Base-by-base conservation (phyloP, 1,139 yeast species). In the Suhomyces bokatorum region DNA sequence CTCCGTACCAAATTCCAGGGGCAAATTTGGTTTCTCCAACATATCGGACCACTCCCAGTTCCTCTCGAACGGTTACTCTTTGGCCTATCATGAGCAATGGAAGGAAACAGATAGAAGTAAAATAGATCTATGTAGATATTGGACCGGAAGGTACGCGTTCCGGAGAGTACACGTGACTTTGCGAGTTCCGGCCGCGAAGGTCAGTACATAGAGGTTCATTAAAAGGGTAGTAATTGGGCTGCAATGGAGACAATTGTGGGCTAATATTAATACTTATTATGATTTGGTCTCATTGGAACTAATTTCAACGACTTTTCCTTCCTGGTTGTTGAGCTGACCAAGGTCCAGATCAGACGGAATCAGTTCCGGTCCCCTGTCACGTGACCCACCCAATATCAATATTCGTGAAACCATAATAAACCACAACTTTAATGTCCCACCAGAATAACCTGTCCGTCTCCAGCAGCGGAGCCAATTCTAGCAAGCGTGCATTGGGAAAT, bases 1-100 rank as follows among this genome's bases (percentile, higher is more conserved):
- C 73, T 0, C 97, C 98, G 11, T 83, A 71, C 98, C 98, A 91
- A 1, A 53, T 56, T 0, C 89, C 90, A 0, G 75, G 66, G 3
- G 87, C 82, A 64, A 84, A 84, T 39, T 75, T 54, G 0, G 88
- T 80, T 20, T 56, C 47, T 0, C 89, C 90, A 3, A 75, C 49
- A 54, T 60, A 83, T 40, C 75, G 62, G 1, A 83, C 71, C 0
- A 59, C 53, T 0, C 87, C 89, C 0, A 51, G 38, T 10, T 66
- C 64, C 11, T 72, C 75, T 48, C 66, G 66, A 14, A 80, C 77
- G 11, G 44, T 31, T 4, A 79, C 82, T 13, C 54, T 50, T 40
- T 69, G 72, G 8, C 81, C 83, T 28, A 42, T 27, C 40, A 37
- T 42, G 32, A 26, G 12, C 5, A 20, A 14, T 32, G 24, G 27